phyloP scores from a whole-genome alignment of 805 yeast genomes.

The Wickerhamiella bombiphila region DNA sequence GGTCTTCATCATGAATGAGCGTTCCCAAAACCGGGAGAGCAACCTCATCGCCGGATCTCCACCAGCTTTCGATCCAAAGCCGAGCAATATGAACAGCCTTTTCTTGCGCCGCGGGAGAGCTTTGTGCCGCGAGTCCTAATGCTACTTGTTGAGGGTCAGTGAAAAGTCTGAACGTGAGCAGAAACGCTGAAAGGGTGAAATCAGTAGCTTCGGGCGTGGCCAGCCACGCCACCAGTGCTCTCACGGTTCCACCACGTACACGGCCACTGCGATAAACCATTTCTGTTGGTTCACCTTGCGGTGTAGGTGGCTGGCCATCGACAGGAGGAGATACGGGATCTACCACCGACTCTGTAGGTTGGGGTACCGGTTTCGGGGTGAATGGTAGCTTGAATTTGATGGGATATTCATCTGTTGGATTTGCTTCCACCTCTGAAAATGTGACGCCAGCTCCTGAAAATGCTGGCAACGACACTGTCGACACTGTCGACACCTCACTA shows the following conservation, averaged over 20 bases:
- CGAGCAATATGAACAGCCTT: conserved; percentile 25
- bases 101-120: conserved; percentile 23
- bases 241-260: conserved; percentile 24
- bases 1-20: conserved; percentile 2
- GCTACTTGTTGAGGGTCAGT: conserved; percentile 51
- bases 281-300: conserved; percentile 5
- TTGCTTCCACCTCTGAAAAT: background rate
- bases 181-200: conserved; percentile 57
- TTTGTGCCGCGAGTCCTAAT: conserved; percentile 48
- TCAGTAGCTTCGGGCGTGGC: conserved; percentile 8
- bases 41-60: conserved; percentile 53
- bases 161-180: conserved; percentile 62
- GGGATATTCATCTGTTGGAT: background rate
- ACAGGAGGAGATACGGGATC: background rate
- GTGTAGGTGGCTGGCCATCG: background rate
- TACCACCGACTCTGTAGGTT: background rate
- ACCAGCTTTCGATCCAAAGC: conserved; percentile 76
- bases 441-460: background rate
- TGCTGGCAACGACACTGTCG: background rate
- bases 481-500: background rate
- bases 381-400: background rate
- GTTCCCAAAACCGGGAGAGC: conserved; percentile 26
- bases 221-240: conserved; percentile 20
- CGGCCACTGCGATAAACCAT: conserved; percentile 15
- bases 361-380: background rate